Evolutionary conservation across 805 yeast species (phyloP).

Genomic region (Spathaspora girioi): DNA sequence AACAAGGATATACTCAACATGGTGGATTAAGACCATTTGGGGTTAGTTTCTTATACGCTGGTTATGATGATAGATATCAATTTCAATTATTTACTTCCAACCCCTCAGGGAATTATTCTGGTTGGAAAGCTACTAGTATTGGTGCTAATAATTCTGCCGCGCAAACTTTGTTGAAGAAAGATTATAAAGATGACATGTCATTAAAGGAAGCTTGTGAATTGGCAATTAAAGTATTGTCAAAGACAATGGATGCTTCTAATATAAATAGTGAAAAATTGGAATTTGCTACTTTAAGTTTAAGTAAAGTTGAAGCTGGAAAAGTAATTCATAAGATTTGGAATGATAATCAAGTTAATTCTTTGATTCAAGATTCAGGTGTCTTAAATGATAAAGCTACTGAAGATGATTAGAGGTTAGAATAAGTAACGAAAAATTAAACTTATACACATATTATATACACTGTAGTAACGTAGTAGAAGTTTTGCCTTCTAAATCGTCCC

Average conservation of each 20-base stretch:
- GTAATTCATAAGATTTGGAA: slow-evolving; percentile 72
- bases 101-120: slow-evolving; percentile 96
- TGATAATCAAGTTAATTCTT: slow-evolving; percentile 69
- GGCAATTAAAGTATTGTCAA: slow-evolving; percentile 86
- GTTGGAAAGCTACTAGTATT: slow-evolving; percentile 97
- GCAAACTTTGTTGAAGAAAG: slow-evolving; percentile 92
- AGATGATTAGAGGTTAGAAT: slow-evolving; percentile 18
- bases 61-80: slow-evolving; percentile 84
- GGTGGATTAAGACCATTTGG: slow-evolving; percentile 99
- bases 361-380: slow-evolving; percentile 72
- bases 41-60: slow-evolving; percentile 93
- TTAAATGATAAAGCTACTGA: slow-evolving; percentile 37
- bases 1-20: slow-evolving; percentile 97
- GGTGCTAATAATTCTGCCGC: slow-evolving; percentile 97
- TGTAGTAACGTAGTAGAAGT: neutral
- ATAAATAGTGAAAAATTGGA: slow-evolving; percentile 89
- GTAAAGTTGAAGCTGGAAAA: slow-evolving; percentile 43
- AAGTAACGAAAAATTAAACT: neutral
- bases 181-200: slow-evolving; percentile 77
- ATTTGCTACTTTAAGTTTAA: slow-evolving; percentile 72
- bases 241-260: slow-evolving; percentile 88
- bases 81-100: slow-evolving; percentile 93
- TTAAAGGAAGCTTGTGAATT: slow-evolving; percentile 77
- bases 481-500: neutral
- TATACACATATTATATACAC: neutral